Evolutionary conservation across 768 basidiomycete species (phyloP).

Genomic region (Leucocoprinus leucothites): DNA sequence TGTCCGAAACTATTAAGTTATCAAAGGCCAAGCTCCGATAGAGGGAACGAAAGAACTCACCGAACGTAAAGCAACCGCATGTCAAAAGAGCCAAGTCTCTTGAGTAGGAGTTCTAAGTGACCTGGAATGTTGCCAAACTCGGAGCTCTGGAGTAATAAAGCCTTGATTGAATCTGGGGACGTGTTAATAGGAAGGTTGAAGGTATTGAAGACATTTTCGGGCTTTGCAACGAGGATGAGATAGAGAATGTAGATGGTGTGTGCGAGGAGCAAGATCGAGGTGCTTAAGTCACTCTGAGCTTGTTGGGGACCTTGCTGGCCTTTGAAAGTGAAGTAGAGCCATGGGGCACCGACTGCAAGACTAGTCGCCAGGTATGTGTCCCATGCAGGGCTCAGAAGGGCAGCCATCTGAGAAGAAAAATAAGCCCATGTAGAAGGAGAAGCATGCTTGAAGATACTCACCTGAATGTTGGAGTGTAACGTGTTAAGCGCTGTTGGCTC

Average conservation of each 20-base stretch:
- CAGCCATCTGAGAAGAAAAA: slow-evolving; percentile 5
- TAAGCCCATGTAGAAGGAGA: no score
- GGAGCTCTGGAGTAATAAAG: slow-evolving; percentile 37
- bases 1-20: slow-evolving; percentile 59
- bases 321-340: slow-evolving; percentile 11
- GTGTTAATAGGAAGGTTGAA: slow-evolving; percentile 54
- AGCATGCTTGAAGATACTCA: background rate
- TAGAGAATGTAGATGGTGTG: slow-evolving; percentile 53
- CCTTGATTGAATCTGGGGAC: slow-evolving; percentile 49
- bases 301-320: slow-evolving; percentile 1
- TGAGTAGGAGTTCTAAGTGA: slow-evolving; percentile 51
- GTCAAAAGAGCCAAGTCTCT: slow-evolving; percentile 53
- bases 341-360: slow-evolving; percentile 3
- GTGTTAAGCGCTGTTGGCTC: no score
- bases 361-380: slow-evolving; percentile 8
- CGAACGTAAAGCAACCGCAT: slow-evolving; percentile 56
- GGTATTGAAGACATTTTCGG: slow-evolving; percentile 59
- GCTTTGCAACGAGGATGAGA: slow-evolving; percentile 41
- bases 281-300: slow-evolving; percentile 16
- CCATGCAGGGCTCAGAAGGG: background rate
- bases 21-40: background rate
- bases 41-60: slow-evolving; percentile 30
- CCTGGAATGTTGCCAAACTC: slow-evolving; percentile 39
- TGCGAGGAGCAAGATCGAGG: slow-evolving; percentile 37
- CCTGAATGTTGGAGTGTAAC: background rate